Conservation (phyloP, 345 rosid genomes). For the Dimocarpus longan region DNA sequence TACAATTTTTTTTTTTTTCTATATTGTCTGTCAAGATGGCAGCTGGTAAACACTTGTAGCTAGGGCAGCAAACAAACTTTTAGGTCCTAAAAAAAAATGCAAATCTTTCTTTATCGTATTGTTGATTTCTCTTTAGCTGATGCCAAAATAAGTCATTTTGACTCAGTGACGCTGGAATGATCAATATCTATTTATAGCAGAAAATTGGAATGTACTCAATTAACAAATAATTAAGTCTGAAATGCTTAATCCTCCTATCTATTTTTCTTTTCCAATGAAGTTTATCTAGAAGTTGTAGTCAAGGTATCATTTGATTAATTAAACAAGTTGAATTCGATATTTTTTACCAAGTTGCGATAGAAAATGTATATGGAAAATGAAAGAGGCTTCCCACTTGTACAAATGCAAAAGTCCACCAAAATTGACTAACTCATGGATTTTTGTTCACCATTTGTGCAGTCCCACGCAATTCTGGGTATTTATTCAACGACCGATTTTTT, state of each 20-base stretch:
- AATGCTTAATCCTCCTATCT: not conserved
- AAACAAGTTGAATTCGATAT: not conserved
- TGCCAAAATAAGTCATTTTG: not conserved
- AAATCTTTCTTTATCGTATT: not conserved
- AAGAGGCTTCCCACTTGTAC: constrained; percentile 16
- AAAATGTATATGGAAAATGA: constrained; percentile 14
- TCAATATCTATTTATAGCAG: not conserved
- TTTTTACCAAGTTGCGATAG: constrained; percentile 1
- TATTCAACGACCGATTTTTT: constrained; percentile 16
- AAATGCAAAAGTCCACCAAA: constrained; percentile 36
- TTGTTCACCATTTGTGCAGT: constrained; percentile 7
- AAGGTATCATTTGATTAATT: not conserved
- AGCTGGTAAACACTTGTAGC: constrained; percentile 6
- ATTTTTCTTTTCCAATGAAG: constrained; percentile 4
- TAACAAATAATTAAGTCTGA: not conserved
- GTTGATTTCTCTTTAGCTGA: no score
- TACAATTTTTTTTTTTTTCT: not conserved
- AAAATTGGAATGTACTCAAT: not conserved
- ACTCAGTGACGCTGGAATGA: not conserved
- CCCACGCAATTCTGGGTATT: constrained; percentile 26
- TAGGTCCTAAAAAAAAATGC: not conserved
- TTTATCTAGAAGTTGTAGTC: constrained; percentile 4
- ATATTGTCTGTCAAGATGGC: not conserved
- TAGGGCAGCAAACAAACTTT: not conserved
- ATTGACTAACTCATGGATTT: constrained; percentile 29